These are phyloP conservation scores for Populus hybrid DNA, from an alignment of 441 rosid genomes.

Conservation along the genomic window DNA sequence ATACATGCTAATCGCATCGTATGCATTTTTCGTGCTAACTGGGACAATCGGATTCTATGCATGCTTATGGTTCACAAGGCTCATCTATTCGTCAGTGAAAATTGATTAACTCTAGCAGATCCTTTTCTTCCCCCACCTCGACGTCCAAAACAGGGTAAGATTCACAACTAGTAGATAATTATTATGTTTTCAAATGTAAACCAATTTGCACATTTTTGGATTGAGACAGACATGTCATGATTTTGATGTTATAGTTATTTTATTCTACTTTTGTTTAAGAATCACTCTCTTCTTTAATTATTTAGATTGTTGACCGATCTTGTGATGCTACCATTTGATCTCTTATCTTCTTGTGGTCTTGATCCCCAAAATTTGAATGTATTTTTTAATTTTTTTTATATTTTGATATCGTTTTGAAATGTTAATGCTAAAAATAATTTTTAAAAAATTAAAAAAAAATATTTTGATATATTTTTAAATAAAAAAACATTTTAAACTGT, in stretches of 20 bases:
- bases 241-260: conserved; percentile 15
- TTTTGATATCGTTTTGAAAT: too few relatives aligned
- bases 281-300: conserved; percentile 11
- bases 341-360: background rate
- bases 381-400: too few relatives aligned
- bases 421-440: too few relatives aligned
- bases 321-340: conserved; percentile 6
- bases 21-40: conserved; percentile 76
- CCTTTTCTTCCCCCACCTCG: background rate
- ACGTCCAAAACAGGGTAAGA: conserved; percentile 18
- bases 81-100: conserved; percentile 90
- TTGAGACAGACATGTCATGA: conserved; percentile 12
- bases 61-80: conserved; percentile 95
- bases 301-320: conserved; percentile 16
- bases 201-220: conserved; percentile 31
- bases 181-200: conserved; percentile 38
- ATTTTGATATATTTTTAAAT: too few relatives aligned
- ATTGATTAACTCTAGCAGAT: conserved; percentile 46
- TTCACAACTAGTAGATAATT: conserved; percentile 25
- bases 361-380: background rate
- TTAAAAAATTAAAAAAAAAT: too few relatives aligned
- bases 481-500: too few relatives aligned
- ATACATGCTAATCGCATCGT: conserved; percentile 82
- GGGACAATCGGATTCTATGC: conserved; percentile 94
- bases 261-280: conserved; percentile 18